Evolutionary conservation across 768 basidiomycete species (phyloP).

Genomic region (Tulasnella sp.): DNA sequence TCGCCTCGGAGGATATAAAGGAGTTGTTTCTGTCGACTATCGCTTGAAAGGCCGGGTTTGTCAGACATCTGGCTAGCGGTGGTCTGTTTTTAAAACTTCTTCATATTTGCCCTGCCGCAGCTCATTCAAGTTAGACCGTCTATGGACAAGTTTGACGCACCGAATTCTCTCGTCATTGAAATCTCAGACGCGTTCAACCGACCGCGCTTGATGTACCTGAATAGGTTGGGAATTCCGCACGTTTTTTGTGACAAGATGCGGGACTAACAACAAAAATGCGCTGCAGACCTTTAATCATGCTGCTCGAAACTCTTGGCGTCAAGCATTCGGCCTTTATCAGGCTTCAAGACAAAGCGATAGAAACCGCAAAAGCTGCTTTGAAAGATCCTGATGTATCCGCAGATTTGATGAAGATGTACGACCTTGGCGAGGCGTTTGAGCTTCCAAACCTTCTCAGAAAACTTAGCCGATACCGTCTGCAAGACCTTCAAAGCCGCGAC

Average conservation of each 20-base stretch:
- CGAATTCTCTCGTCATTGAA: constrained; percentile 58
- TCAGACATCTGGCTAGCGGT: neutral
- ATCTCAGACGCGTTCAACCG: constrained; percentile 66
- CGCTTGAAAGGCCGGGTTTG: constrained; percentile 45
- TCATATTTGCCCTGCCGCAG: neutral
- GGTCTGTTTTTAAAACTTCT: neutral
- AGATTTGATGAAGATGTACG: constrained; percentile 54
- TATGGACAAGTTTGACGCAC: constrained; percentile 75
- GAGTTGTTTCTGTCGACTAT: constrained; percentile 70
- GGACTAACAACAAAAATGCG: neutral
- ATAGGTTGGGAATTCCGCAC: constrained; percentile 54
- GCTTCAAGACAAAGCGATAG: constrained; percentile 64
- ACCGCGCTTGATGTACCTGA: constrained; percentile 69
- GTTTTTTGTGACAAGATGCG: neutral
- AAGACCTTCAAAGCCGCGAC: constrained; percentile 43
- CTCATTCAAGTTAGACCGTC: constrained; percentile 71
- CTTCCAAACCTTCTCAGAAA: constrained; percentile 57
- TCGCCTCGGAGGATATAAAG: constrained; percentile 82
- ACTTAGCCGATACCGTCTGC: constrained; percentile 50
- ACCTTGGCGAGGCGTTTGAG: constrained; percentile 53
- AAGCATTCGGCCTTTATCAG: constrained; percentile 58
- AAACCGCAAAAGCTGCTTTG: constrained; percentile 61
- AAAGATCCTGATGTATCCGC: constrained; percentile 58
- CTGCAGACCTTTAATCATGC: constrained; percentile 69
- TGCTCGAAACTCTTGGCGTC: constrained; percentile 76